Percentiles rank a stretch among this genome's conserved stretches.
Conservation (phyloP, 495 filamentous ascomycete species). For the Penicillium egyptiacum region DNA sequence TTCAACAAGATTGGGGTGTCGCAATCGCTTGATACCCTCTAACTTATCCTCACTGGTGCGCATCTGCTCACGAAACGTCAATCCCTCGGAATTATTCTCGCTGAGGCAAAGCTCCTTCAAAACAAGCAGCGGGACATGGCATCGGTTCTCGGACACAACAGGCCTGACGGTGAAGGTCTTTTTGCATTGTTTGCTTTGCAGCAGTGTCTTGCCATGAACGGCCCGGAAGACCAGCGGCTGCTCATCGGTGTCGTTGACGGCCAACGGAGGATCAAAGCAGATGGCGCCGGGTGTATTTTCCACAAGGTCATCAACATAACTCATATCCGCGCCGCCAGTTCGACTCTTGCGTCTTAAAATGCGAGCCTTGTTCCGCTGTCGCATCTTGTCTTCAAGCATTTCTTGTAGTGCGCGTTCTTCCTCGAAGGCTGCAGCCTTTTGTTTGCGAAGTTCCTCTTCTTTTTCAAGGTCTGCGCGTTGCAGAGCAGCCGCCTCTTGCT, state of each 20-base stretch:
- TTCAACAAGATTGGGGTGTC: slow-evolving; percentile 73
- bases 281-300: slow-evolving; percentile 51
- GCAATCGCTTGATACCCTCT: slow-evolving; percentile 68
- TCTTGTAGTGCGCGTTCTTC: slow-evolving; percentile 73
- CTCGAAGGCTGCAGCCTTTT: slow-evolving; percentile 61
- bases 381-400: slow-evolving; percentile 75
- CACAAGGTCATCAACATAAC: slow-evolving; percentile 30
- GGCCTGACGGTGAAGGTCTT: slow-evolving; percentile 69
- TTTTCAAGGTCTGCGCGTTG: slow-evolving; percentile 54
- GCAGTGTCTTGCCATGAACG: slow-evolving; percentile 61
- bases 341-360: slow-evolving; percentile 41
- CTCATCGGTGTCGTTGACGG: slow-evolving; percentile 56
- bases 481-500: slow-evolving; percentile 58
- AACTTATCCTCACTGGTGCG: slow-evolving; percentile 69
- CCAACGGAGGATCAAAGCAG: slow-evolving; percentile 69
- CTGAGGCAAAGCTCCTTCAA: slow-evolving; percentile 58
- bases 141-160: slow-evolving; percentile 49
- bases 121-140: slow-evolving; percentile 58
- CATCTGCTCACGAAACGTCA: slow-evolving; percentile 56
- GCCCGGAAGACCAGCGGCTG: slow-evolving; percentile 60
- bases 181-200: slow-evolving; percentile 56
- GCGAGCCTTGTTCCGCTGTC: slow-evolving; percentile 45
- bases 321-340: slow-evolving; percentile 36
- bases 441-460: slow-evolving; percentile 51
- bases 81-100: slow-evolving; percentile 39